Conservation (phyloP, 129 eudicot genomes). For the Escallonia herrerae region DNA sequence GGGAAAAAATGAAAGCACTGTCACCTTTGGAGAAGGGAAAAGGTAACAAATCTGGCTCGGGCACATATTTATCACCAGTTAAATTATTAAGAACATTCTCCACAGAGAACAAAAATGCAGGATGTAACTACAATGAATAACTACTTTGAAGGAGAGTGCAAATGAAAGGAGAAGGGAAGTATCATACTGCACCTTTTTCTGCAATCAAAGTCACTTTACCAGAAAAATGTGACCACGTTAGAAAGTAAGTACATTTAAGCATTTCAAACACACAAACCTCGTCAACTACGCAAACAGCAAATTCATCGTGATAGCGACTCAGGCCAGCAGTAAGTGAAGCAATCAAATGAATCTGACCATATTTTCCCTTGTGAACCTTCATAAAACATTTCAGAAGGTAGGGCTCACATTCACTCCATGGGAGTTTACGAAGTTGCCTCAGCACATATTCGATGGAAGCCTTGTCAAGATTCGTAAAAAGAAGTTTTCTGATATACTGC, state of each 20-base stretch:
- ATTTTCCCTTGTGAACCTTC: conserved; percentile 95
- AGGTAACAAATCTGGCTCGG: too few relatives aligned
- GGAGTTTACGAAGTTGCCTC: conserved; percentile 92
- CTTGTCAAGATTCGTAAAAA: conserved; percentile 90
- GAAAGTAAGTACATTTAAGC: not conserved
- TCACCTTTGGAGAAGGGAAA: too few relatives aligned
- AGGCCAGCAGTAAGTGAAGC: conserved; percentile 96
- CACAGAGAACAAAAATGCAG: too few relatives aligned
- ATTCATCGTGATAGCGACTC: conserved; percentile 94
- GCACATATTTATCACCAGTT: too few relatives aligned
- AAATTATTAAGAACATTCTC: too few relatives aligned
- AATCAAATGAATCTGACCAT: conserved; percentile 94
- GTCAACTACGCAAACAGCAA: conserved; percentile 88
- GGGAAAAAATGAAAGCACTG: too few relatives aligned
- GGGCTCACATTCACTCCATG: conserved; percentile 88
- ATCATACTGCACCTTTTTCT: not conserved
- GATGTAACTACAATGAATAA: too few relatives aligned
- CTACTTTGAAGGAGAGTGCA: too few relatives aligned
- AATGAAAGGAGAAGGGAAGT: too few relatives aligned
- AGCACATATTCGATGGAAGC: conserved; percentile 81
- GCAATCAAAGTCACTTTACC: not conserved
- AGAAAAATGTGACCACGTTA: not conserved
- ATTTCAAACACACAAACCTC: conserved; percentile 49
- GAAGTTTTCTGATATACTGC: conserved; percentile 93
- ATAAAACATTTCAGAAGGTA: conserved; percentile 82